Evolutionary conservation across 129 eudicot genomes (phyloP).

Genomic region (Centrapalus pauciflorus): DNA sequence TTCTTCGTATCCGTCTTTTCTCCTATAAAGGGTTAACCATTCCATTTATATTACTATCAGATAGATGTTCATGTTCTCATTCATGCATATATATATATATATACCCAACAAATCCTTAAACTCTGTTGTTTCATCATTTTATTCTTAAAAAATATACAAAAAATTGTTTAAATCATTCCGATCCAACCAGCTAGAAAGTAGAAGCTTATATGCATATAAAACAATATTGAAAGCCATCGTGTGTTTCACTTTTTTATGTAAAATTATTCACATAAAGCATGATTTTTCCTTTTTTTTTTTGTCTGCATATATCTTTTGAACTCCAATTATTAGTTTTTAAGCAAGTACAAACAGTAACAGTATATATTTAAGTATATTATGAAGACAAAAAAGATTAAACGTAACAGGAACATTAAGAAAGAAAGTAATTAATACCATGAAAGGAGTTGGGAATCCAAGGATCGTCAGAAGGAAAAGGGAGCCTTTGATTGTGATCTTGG

Average conservation of each 20-base stretch:
- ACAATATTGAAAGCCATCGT: neutral
- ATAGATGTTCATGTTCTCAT: too few species aligned
- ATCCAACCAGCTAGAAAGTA: neutral
- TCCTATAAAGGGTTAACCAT: constrained; percentile 29
- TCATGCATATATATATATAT: too few species aligned
- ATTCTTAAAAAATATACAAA: neutral
- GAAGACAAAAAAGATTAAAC: neutral
- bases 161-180: neutral
- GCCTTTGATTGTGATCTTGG: constrained; percentile 42
- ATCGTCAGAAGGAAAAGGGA: constrained; percentile 39
- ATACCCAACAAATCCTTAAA: too few species aligned
- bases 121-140: too few species aligned
- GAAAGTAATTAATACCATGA: constrained; percentile 55
- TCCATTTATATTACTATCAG: constrained; percentile 4
- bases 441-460: constrained; percentile 61
- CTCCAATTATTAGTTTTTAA: neutral
- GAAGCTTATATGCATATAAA: neutral
- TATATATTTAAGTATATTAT: too few species aligned
- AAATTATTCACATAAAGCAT: too few species aligned
- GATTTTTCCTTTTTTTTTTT: too few species aligned
- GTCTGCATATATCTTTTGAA: too few species aligned
- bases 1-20: constrained; percentile 23
- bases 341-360: too few species aligned
- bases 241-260: neutral
- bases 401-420: too few species aligned